Base-by-base conservation (phyloP, 2,329 filamentous ascomycete species). In the Blumeriella jaapii region DNA sequence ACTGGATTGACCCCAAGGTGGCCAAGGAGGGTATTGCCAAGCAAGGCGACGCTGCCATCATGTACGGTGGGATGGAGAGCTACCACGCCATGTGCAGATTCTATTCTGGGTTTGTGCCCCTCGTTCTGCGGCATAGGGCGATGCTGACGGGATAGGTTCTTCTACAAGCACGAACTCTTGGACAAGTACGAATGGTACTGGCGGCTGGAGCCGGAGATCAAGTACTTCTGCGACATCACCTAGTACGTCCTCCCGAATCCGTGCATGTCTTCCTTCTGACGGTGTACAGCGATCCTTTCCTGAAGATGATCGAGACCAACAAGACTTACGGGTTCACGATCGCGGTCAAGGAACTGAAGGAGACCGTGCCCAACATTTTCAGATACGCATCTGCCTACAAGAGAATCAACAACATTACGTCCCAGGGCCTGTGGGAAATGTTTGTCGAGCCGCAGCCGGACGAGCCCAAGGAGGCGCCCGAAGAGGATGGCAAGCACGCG, bases 111-210 rank as follows among this genome's bases (percentile, higher is more conserved):
- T 91, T 67, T 53, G 76, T 62, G 30, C 15, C 15, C 5, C 17
- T 16, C 9, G 5, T 31, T 17, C 6, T 14, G 5, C 28, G 12
- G 13, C n/a, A 8, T 18, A 18, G 36, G 13, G 7, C 16, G 29
- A 16, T 34, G 29, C 42, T 52, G 39, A 51, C 26, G 13, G 12
- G 16, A 24, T 39, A 78, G 85, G 27, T 91, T 93, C 63, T 98
- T 98, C 64, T 98, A 91, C 68, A 94, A 95, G 60, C 91, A 98
- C 57, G 82, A 87, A 46, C 73, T 96, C 20, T 72, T 98, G 29
- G 74, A 82, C 56, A 96, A 96, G 61, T 98, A 96, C 62, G 86
- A 96, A 57, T 98, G 91, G 91, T 98, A 98, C 67, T 98, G 91
- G 91, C 85, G 91, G 45, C 68, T 98, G 51, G 91, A 98, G 69